Evolutionary conservation across 1,284 basidiomycete species (phyloP).

Genomic region (Trametes sp.): DNA sequence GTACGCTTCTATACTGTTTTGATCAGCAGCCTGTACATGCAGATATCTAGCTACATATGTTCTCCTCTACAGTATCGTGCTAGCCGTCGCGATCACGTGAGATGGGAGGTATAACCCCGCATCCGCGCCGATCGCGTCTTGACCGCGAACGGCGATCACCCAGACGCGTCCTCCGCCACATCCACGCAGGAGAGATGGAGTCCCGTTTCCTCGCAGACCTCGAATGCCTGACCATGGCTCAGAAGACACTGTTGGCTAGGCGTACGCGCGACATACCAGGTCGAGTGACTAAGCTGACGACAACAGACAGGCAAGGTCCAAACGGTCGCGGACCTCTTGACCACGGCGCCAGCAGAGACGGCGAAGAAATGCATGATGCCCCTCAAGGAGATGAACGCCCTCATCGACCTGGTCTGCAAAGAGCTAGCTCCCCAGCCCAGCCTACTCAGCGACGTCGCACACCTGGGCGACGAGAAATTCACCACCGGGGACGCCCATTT

Average conservation of each 20-base stretch:
- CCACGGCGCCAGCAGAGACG: slow-evolving; percentile 56
- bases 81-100: slow-evolving; percentile 20
- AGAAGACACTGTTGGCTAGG: slow-evolving; percentile 30
- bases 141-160: slow-evolving; percentile 15
- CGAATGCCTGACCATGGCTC: slow-evolving; percentile 17
- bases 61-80: neutral
- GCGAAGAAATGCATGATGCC: slow-evolving; percentile 61
- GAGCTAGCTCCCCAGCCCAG: slow-evolving; percentile 45
- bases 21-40: neutral
- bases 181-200: slow-evolving; percentile 12
- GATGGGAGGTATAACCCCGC: neutral
- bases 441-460: slow-evolving; percentile 47
- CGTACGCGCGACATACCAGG: slow-evolving; percentile 19
- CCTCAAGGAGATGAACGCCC: slow-evolving; percentile 53
- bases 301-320: slow-evolving; percentile 28
- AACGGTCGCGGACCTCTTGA: slow-evolving; percentile 57
- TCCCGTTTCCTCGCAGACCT: slow-evolving; percentile 18
- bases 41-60: too few species aligned
- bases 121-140: slow-evolving; percentile 24
- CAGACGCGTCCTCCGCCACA: neutral
- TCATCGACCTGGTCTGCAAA: slow-evolving; percentile 57
- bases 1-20: neutral
- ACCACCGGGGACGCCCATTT: slow-evolving; percentile 76
- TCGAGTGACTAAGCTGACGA: neutral
- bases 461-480: slow-evolving; percentile 52